A percentile compares a stretch with the other conserved stretches of the same genome.
Evolutionary conservation across 208 protist species (phyloP).

Genomic region (Naegleria lovaniensis): DNA sequence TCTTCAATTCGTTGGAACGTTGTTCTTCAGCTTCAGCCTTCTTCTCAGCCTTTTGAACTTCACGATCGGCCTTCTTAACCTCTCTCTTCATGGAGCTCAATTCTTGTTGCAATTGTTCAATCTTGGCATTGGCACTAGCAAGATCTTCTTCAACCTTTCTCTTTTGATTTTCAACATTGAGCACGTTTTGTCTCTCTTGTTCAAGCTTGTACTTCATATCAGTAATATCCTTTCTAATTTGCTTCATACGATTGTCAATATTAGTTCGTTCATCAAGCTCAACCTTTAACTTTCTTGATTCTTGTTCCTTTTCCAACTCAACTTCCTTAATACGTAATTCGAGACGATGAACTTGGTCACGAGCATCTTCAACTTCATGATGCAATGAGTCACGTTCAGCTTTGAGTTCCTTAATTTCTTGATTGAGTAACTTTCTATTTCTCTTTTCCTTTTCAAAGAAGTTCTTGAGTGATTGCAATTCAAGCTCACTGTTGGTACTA

Average conservation of each 20-base stretch:
- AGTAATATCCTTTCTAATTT: not conserved
- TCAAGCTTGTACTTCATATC: slow-evolving; percentile 9
- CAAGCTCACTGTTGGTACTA: not conserved
- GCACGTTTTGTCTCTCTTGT: not conserved
- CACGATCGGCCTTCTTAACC: not conserved
- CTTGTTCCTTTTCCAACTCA: not conserved
- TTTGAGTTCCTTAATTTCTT: slow-evolving; percentile 11
- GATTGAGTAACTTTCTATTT: not conserved
- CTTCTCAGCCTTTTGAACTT: not conserved
- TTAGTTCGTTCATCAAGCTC: not conserved
- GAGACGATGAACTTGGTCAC: not conserved
- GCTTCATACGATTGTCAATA: not conserved
- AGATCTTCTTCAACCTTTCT: not conserved
- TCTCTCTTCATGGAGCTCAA: not conserved
- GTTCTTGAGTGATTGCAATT: not conserved
- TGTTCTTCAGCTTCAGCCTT: not conserved
- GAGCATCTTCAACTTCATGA: not conserved
- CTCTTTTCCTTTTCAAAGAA: slow-evolving; percentile 27
- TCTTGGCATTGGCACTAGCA: not conserved
- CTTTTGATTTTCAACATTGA: not conserved
- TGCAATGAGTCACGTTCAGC: not conserved
- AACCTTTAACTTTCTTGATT: not conserved
- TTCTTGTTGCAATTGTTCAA: slow-evolving; percentile 6
- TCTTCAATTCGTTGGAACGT: not conserved
- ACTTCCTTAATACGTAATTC: not conserved